Evolutionary conservation across 441 rosid genomes (phyloP), one percentile per base, ranked within the genome.

Genomic region (Syzygium malaccense): DNA sequence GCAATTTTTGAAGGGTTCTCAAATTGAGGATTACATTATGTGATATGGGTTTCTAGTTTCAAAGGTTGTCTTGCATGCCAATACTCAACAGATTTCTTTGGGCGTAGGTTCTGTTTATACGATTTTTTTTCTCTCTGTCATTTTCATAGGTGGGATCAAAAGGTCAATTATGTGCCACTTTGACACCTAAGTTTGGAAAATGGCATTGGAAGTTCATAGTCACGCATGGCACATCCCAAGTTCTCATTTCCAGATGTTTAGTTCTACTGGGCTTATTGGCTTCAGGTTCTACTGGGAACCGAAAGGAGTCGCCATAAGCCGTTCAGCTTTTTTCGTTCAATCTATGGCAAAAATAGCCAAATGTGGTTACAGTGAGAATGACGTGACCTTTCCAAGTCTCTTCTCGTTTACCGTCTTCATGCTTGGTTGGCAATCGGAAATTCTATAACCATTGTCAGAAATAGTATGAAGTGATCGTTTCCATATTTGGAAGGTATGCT

Each of bases 251-350:
- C 17, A 26, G 23, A 13, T 86, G 28, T 48, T 30, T 17, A 30
- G 45, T 41, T 53, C 10, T 3, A 4, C 41, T 55, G 19, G 41
- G 78, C 45, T 66, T 51, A 5, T 7, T 91, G 88, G 88, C 25
- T 87, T 51, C 89, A 95, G 98, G 98, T 89, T 96, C 99, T 84
- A 95, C 96, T 28, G 98, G 98, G 91, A 92, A 91, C 98, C 98
- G 33, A 96, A 96, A 88, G 99, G 98, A 83, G 96, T 95, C 58
- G 86, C 93, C 41, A 91, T 96, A 91, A 95, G 95, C 93, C 97
- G 96, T 90, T 89, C 95, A 87, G 96, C 98, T 51, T 88, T 94
- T 88, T 91, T 94, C 57, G 93, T 95, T 6, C 99, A 95, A 89
- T 96, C 98, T 86, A 93, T 96, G 79, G 98, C 97, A 33, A 96